Percentiles rank a stretch among this genome's conserved stretches.
phyloP scores from a whole-genome alignment of 805 yeast genomes.

The Lachancea cidri region DNA sequence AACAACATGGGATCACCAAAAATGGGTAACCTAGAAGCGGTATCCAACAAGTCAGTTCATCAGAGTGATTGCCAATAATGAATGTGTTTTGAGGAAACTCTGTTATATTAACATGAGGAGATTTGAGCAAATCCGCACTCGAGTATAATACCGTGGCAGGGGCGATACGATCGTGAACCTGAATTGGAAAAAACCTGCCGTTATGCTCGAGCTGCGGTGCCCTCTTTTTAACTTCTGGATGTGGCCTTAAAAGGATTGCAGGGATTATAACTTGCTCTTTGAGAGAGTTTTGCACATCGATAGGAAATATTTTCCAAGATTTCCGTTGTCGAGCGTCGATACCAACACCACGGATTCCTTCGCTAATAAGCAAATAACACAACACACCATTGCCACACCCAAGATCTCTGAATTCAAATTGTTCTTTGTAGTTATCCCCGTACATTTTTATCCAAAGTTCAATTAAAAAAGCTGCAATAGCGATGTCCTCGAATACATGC shows the following conservation, averaged over 20 bases:
- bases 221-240: slow-evolving; percentile 50
- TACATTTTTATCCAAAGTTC: slow-evolving; percentile 70
- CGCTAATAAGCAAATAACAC: slow-evolving; percentile 66
- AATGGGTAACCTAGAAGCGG: slow-evolving; percentile 85
- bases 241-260: slow-evolving; percentile 60
- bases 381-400: slow-evolving; percentile 95
- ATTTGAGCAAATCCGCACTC: slow-evolving; percentile 39
- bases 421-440: slow-evolving; percentile 30
- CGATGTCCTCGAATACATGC: slow-evolving; percentile 94
- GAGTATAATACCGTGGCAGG: slow-evolving; percentile 39
- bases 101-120: slow-evolving; percentile 54
- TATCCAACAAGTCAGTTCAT: slow-evolving; percentile 93
- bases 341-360: slow-evolving; percentile 80
- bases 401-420: slow-evolving; percentile 69
- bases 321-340: slow-evolving; percentile 87
- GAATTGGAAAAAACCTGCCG: slow-evolving; percentile 44
- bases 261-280: slow-evolving; percentile 85
- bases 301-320: slow-evolving; percentile 78
- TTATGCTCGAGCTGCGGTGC: slow-evolving; percentile 55
- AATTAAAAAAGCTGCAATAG: slow-evolving; percentile 89
- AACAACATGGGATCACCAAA: slow-evolving; percentile 92
- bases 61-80: slow-evolving; percentile 90
- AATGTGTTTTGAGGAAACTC: slow-evolving; percentile 70
- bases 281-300: slow-evolving; percentile 50
- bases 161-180: slow-evolving; percentile 40